These are phyloP conservation scores for Magnolia changhungtana DNA, from an alignment of 164 flowering plant genomes.

Conservation along the genomic window DNA sequence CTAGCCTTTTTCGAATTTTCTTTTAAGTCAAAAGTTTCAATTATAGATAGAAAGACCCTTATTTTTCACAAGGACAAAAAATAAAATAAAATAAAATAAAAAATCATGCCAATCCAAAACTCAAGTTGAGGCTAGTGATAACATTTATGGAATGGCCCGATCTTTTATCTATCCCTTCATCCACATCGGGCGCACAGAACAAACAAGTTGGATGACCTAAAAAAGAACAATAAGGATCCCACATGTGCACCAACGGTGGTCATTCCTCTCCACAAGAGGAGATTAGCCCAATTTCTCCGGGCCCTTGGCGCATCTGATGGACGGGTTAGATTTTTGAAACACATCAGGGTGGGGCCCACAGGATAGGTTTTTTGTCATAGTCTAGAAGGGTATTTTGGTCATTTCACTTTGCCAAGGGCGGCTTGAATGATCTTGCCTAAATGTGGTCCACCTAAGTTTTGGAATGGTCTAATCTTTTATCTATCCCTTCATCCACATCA, in stretches of 20 bases:
- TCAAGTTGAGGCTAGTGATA: neutral
- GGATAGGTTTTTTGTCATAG: neutral
- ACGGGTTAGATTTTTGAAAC: neutral
- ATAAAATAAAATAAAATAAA: too few relatives aligned
- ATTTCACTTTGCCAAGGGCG: slow-evolving; percentile 1
- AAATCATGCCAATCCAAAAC: neutral
- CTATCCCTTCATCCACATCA: too few relatives aligned
- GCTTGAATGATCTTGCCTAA: neutral
- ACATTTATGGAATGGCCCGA: too few relatives aligned
- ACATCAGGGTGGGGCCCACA: neutral
- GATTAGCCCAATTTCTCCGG: neutral
- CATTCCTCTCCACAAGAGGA: neutral
- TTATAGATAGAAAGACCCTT: neutral
- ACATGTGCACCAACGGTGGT: neutral
- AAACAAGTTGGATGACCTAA: too few relatives aligned
- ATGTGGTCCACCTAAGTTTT: too few relatives aligned
- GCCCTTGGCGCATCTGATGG: neutral
- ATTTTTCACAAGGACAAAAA: neutral
- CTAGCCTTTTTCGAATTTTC: neutral
- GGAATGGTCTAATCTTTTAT: too few relatives aligned
- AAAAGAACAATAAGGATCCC: too few relatives aligned
- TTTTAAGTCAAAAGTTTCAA: neutral
- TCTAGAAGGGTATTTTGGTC: slow-evolving; percentile 1
- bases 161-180: too few relatives aligned
- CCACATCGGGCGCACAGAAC: too few relatives aligned